A percentile compares a stretch with the other conserved stretches of the same genome.
Evolutionary conservation across 768 basidiomycete species (phyloP).

Genomic region (Lactarius psammicola): DNA sequence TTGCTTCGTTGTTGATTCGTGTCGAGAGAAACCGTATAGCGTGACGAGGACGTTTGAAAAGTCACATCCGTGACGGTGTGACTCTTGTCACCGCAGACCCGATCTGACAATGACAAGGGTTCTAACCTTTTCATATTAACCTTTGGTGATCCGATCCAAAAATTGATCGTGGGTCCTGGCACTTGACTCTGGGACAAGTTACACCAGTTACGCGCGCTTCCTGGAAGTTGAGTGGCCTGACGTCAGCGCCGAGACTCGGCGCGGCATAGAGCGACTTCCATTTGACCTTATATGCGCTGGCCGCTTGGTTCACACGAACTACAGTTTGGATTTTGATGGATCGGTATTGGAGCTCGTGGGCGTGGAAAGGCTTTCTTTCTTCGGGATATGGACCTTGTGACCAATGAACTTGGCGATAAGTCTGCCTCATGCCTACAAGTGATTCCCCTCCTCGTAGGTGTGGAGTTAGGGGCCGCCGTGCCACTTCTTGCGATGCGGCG

Average conservation of each 20-base stretch:
- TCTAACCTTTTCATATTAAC: constrained; percentile 27
- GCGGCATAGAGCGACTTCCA: constrained; percentile 21
- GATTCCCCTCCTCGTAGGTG: constrained; percentile 1
- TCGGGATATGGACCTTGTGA: constrained; percentile 10
- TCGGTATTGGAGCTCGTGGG: constrained; percentile 4
- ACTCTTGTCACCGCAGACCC: constrained; percentile 1
- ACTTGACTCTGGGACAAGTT: not conserved
- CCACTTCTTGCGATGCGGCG: constrained; percentile 7
- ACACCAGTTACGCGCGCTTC: constrained; percentile 13
- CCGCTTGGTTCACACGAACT: constrained; percentile 16
- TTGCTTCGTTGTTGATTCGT: constrained; percentile 6
- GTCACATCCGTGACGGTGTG: constrained; percentile 11
- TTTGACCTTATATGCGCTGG: constrained; percentile 27
- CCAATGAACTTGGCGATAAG: constrained; percentile 13
- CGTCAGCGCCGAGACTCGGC: constrained; percentile 27
- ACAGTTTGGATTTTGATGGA: not conserved
- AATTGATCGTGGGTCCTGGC: constrained; percentile 28
- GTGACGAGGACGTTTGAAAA: constrained; percentile 7
- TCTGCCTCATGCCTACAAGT: constrained; percentile 6
- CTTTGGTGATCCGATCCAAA: constrained; percentile 29
- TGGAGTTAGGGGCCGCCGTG: not conserved
- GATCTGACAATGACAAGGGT: constrained; percentile 19
- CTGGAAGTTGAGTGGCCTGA: constrained; percentile 21
- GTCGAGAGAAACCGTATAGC: not conserved
- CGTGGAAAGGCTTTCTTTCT: constrained; percentile 5